These are phyloP conservation scores for Henningerozyma blattae DNA, from an alignment of 805 yeast genomes.

Conservation along the genomic window DNA sequence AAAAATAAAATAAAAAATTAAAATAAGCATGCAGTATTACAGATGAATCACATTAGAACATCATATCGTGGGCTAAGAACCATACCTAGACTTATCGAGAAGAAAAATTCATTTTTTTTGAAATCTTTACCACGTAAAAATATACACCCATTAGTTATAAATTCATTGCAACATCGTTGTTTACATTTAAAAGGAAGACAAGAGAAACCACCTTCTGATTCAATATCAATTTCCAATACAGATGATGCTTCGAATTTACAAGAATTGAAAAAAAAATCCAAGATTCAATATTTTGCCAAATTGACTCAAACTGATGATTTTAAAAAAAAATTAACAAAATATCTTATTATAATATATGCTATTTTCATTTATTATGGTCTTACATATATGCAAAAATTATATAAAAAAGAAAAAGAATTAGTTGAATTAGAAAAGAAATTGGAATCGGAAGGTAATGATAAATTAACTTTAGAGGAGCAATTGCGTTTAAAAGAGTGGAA, in stretches of 20 bases:
- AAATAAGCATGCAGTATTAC: no score
- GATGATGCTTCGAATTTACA: constrained; percentile 24
- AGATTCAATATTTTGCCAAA: constrained; percentile 26
- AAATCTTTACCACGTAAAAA: no score
- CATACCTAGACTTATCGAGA: no score
- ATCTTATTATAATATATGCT: constrained; percentile 47
- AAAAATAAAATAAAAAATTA: no score
- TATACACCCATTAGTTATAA: no score
- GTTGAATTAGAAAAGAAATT: constrained; percentile 29
- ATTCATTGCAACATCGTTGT: no score
- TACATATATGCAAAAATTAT: constrained; percentile 54
- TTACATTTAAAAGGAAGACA: neutral
- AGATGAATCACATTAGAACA: no score
- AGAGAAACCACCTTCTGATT: constrained; percentile 3
- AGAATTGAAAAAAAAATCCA: constrained; percentile 23
- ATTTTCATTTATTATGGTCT: constrained; percentile 47
- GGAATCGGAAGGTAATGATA: constrained; percentile 19
- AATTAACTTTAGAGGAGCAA: constrained; percentile 46
- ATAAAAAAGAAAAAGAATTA: constrained; percentile 51
- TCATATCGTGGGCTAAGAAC: no score
- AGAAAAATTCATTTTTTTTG: no score
- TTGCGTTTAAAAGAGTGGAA: constrained; percentile 48
- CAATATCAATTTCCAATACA: no score
- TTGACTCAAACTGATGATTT: constrained; percentile 38
- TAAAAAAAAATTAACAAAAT: constrained; percentile 50